These are phyloP conservation scores for Roridomyces roridus DNA, from an alignment of 768 basidiomycete species.

Conservation along the genomic window DNA sequence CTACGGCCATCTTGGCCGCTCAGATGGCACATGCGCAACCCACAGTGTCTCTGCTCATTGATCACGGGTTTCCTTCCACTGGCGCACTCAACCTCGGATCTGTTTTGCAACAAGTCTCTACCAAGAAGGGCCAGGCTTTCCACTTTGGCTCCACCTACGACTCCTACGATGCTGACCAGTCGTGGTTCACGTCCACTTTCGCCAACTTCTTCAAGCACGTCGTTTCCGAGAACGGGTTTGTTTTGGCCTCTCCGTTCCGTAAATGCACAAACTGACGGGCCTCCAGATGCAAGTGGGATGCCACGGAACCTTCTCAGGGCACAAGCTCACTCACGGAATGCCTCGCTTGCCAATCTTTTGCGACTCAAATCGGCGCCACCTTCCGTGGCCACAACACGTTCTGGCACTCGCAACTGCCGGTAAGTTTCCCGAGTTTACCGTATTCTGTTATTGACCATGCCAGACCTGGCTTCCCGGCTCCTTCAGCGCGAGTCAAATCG, in stretches of 20 bases:
- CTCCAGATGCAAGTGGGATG: conserved; percentile 22
- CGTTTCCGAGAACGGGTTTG: conserved; percentile 21
- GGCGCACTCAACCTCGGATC: conserved; percentile 16
- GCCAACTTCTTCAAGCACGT: conserved; percentile 15
- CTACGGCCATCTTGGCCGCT: conserved; percentile 5
- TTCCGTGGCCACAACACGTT: conserved; percentile 24
- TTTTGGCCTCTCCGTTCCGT: not conserved
- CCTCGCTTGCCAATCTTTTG: conserved; percentile 10
- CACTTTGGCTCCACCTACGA: conserved; percentile 24
- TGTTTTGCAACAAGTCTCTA: conserved; percentile 3
- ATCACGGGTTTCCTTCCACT: conserved; percentile 17
- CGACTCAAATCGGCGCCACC: conserved; percentile 1
- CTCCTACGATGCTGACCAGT: conserved; percentile 18
- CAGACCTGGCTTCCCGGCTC: conserved; percentile 20
- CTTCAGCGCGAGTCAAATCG: conserved; percentile 4
- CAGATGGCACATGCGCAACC: conserved; percentile 12
- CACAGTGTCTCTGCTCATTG: conserved; percentile 19
- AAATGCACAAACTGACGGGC: not conserved
- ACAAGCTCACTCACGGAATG: conserved; percentile 18
- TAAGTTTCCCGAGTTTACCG: not conserved
- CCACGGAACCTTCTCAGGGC: conserved; percentile 19
- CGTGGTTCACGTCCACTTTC: conserved; percentile 13
- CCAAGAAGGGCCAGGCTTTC: conserved; percentile 17
- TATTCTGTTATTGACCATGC: not conserved
- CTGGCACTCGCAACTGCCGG: conserved; percentile 22